Base-by-base conservation (phyloP, 805 yeast genomes). In the Cyberlindnera subsufficiens region DNA sequence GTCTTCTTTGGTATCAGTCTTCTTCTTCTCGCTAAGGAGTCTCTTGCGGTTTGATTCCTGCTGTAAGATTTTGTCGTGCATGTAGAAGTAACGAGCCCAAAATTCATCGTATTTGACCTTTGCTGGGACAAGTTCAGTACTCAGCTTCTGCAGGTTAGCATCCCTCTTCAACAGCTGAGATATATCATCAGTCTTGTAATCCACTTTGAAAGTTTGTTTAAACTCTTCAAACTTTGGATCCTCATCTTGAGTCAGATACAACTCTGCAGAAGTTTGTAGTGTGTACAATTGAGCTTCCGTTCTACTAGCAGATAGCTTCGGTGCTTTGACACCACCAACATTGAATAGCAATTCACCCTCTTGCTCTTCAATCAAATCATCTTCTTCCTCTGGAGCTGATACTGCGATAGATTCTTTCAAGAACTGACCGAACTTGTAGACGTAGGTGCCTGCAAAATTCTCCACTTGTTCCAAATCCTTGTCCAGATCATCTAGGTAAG, bases 1-100 rank as follows among this genome's bases (percentile, higher is more conserved):
- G 11, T 42, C 47, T 19, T 48, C 52, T 14, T 42, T 29, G 17
- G 42, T 36, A 32, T 37, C 38, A 13, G 35, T 37, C 4, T 33
- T 46, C 20, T 32, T 37, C 9, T 5, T 30, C 31, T 39, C 32
- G 14, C 42, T 42, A 86, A 67, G 50, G 5, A 50, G 47, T 20
- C 42, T 74, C 72, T 62, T 81, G 82, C 56, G 96, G 72, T 58
- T 78, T 72, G 54, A 67, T 66, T 54, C 88, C 95, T 52, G 49
- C 16, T 42, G 41, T 11, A 45, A 30, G 27, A 50, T 50, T 36
- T 40, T 39, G n/a, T 45, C 41, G 30, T 46, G 75, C 80, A 37
- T 72, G 71, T 65, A 68, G 62, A 78, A 83, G 63, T 86, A 89
- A 30, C 80, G 71, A 36, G 68, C 65, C 97, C 97, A 90, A 61